These are phyloP conservation scores for Penicillium sp. DNA, from an alignment of 2,329 filamentous ascomycete genomes.

Conservation along the genomic window DNA sequence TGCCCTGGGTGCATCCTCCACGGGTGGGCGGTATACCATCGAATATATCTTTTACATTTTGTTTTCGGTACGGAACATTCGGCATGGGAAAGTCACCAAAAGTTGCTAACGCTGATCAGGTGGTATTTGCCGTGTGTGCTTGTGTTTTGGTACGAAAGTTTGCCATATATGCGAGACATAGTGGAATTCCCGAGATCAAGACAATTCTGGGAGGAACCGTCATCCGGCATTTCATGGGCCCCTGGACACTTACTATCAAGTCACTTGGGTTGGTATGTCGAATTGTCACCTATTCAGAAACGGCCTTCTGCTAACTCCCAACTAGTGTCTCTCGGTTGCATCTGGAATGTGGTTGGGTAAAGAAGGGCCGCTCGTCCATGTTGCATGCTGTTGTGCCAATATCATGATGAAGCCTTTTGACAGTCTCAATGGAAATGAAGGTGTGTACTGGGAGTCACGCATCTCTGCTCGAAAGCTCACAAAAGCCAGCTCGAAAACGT, in stretches of 20 bases:
- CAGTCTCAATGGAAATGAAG: conserved; percentile 81
- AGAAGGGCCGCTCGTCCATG: conserved; percentile 91
- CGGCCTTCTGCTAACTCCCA: conserved; percentile 21
- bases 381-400: conserved; percentile 94
- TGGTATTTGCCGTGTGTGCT: conserved; percentile 73
- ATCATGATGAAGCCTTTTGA: conserved; percentile 87
- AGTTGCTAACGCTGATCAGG: conserved; percentile 48
- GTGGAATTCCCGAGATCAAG: conserved; percentile 97
- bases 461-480: background rate
- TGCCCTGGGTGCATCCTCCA: conserved; percentile 65
- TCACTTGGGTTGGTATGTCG: conserved; percentile 73
- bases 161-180: conserved; percentile 85
- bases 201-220: conserved; percentile 92
- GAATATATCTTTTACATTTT: conserved; percentile 84
- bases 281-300: background rate
- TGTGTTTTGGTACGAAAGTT: conserved; percentile 79
- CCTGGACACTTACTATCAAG: conserved; percentile 87
- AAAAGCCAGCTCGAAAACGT: conserved; percentile 73
- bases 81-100: background rate
- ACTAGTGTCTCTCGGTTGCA: conserved; percentile 79
- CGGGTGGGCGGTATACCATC: conserved; percentile 72
- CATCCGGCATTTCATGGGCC: conserved; percentile 79
- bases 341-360: conserved; percentile 97
- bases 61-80: conserved; percentile 65
- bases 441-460: conserved; percentile 42